Conservation (phyloP, 163 green algal genomes). For the Scenedesmus sp. region DNA sequence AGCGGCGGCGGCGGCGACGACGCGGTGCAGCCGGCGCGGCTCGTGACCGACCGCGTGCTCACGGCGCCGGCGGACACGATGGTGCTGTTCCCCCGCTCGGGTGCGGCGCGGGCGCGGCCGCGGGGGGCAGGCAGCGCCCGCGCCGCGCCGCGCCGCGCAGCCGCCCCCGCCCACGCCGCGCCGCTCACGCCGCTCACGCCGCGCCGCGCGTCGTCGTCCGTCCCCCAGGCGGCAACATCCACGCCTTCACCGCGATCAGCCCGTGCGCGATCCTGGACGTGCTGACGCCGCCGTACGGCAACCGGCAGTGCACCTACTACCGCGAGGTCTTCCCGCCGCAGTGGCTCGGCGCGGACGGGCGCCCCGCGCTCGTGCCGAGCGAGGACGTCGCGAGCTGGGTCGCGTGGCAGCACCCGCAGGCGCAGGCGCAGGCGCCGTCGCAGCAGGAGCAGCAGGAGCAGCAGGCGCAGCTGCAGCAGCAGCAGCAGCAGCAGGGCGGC, state of each 20-base stretch:
- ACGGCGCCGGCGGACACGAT: constrained; percentile 42
- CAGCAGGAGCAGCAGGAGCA: neutral
- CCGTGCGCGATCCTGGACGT: constrained; percentile 91
- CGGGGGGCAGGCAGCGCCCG: too few relatives aligned
- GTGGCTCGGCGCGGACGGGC: constrained; percentile 25
- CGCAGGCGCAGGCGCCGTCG: constrained; percentile 9
- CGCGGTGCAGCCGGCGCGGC: constrained; percentile 12
- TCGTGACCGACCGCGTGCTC: constrained; percentile 44
- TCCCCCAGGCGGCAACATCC: constrained; percentile 84
- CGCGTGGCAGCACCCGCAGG: constrained; percentile 23
- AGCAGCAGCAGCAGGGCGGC: neutral
- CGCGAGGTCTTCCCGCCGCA: constrained; percentile 44
- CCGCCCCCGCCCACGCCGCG: too few relatives aligned
- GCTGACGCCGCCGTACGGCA: constrained; percentile 85
- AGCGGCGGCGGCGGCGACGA: neutral
- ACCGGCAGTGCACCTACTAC: constrained; percentile 55
- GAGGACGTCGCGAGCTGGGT: constrained; percentile 41
- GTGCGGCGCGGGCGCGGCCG: neutral
- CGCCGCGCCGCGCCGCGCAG: too few relatives aligned
- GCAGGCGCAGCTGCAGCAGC: constrained; percentile 4
- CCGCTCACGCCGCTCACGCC: too few relatives aligned
- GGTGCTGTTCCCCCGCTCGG: constrained; percentile 43
- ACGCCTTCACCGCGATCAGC: constrained; percentile 86
- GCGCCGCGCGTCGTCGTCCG: neutral
- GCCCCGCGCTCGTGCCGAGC: constrained; percentile 10